Percentiles rank a stretch among this genome's conserved stretches.
phyloP scores from a whole-genome alignment of 1,139 yeast species.

The Saccharomyces hybrid region DNA sequence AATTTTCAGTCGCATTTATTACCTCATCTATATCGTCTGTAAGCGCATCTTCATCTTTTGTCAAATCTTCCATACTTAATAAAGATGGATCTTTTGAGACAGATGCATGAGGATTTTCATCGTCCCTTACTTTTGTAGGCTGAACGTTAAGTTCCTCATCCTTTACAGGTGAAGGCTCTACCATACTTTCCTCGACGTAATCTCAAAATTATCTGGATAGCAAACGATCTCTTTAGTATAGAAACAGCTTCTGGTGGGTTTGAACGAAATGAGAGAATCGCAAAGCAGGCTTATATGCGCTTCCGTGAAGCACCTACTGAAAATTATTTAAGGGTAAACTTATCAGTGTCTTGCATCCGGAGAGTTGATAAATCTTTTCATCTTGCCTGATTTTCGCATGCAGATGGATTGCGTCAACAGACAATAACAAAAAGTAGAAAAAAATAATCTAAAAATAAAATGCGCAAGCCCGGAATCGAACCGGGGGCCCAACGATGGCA shows the following conservation, averaged over 20 bases:
- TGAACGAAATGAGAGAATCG: not conserved
- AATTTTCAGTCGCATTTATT: slow-evolving; percentile 10
- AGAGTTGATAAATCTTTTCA: not conserved
- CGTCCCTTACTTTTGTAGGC: not conserved
- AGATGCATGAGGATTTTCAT: not conserved
- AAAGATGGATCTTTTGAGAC: not conserved
- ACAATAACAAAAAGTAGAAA: not conserved
- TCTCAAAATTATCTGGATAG: not conserved
- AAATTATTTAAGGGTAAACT: not conserved
- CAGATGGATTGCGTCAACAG: not conserved
- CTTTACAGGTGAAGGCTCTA: not conserved
- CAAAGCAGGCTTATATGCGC: not conserved
- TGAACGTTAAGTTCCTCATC: not conserved
- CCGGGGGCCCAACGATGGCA: slow-evolving; percentile 1
- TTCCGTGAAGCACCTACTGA: not conserved
- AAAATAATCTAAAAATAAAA: not conserved
- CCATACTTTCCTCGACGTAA: not conserved
- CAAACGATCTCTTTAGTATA: not conserved
- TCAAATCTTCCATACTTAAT: not conserved
- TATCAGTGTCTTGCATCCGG: not conserved
- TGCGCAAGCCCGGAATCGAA: slow-evolving; percentile 1
- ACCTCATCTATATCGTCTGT: slow-evolving; percentile 9
- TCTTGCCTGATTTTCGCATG: not conserved
- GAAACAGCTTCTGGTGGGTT: not conserved
- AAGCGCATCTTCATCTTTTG: not conserved